Evolutionary conservation across 441 rosid species (phyloP), one percentile per base, ranked within the genome.

Genomic region (Eruca vesicaria): DNA sequence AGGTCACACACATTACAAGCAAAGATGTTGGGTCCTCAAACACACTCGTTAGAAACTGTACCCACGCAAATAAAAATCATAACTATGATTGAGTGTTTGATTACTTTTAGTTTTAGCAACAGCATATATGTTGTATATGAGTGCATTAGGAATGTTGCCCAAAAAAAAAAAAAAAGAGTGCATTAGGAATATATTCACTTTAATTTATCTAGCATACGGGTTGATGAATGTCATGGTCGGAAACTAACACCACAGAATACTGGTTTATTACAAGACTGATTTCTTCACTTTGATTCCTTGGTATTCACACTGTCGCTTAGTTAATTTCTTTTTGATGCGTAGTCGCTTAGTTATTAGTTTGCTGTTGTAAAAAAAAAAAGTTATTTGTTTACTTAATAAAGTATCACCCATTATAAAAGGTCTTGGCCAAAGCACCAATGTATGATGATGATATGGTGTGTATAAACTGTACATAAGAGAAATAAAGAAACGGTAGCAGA

Each of bases 1-100:
- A 73, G 41, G 45, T 73, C 21, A 57, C 71, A 64, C 19, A 58
- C 33, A 73, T 21, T 66, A 45, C 71, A 65, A 73, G 64, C 66
- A 64, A 73, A 72, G 69, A 72, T 15, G 19, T 35, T 41, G 74
- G 41, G 52, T 63, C 53, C 74, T 43, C 45, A 60, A 9, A 58
- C 20, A 29, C 63, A 29, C 63, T 58, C 35, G 38, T 29, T 33
- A 48, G 28, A 29, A 73, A 65, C 31, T 56, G 71, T 73, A 64
- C 70, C 70, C 65, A 73, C 48, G 58, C 58, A 18, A 63, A 65
- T 41, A 43, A 28, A 19, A 38, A 64, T 56, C 43, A 55, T 38
- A 38, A 28, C 20, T 59, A 59, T 45, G 59, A 74, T 43, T 56
- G 58, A 55, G 31, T 36, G 19, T 56, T 65, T 73, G 65, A 65